Evolutionary conservation across 345 rosid genomes (phyloP), one percentile per base, ranked within the genome.

Genomic region (Iberis pinnata): DNA sequence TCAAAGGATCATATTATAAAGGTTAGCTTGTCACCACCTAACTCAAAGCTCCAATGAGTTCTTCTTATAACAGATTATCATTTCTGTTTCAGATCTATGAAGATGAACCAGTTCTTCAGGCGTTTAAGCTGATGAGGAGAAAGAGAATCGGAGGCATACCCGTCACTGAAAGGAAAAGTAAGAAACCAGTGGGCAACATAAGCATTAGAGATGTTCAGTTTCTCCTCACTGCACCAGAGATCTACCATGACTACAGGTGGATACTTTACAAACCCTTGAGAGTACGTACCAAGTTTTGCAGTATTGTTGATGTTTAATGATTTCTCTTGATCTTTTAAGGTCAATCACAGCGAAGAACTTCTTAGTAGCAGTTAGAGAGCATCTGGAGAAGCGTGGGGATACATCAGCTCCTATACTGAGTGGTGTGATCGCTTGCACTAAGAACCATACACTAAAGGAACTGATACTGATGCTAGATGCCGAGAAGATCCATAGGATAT

Each of bases 101-200:
- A 53, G 78, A 88, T 31, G 97, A 92, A 57, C 95, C 98, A n/a
- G 98, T 92, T 73, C 92, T 92, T 52, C 95, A 88, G 68, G 98
- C 88, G 10, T 92, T 92, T 60, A 88, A 88, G 77, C 60, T 88
- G 57, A 85, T 88, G 98, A 76, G 97, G 73, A 82, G 80, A 76
- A 75, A 58, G 63, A 75, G 72, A 58, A 61, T 88, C 16, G 97
- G 97, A 56, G 98, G 90, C 9, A 46, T 92, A 46, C 98, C 95
- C 5, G 88, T 92, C 8, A 56, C 88, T 33, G 85, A 78, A 32
- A 55, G 64, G 10, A 73, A 70, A 9, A 83, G 82, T 11, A 65
- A 49, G 22, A 88, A 76, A 75, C 82, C 97, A 20, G 63, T 88
- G 24, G 99, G 95, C 22, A 93, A 88, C 54, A 88, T 93, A 60